phyloP scores from a whole-genome alignment of 2,329 filamentous ascomycete genomes.

The Sordariomycetes sp. region DNA sequence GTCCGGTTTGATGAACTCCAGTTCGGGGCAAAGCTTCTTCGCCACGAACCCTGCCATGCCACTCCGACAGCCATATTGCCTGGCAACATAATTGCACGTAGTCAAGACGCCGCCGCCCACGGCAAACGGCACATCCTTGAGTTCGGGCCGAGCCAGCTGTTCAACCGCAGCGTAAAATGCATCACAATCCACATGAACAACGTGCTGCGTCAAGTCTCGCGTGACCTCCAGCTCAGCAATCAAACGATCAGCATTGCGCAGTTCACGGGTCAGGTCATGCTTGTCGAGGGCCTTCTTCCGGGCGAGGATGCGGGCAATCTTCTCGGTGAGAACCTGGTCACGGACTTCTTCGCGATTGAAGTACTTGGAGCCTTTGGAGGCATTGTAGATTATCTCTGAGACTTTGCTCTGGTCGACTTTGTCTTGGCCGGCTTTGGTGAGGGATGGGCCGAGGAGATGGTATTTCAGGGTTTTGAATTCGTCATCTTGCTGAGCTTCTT shows the following conservation, averaged over 20 bases:
- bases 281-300: slow-evolving; percentile 70
- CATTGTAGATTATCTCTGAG: slow-evolving; percentile 93
- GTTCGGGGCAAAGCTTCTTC: slow-evolving; percentile 81
- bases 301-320: slow-evolving; percentile 70
- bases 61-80: slow-evolving; percentile 82
- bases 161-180: slow-evolving; percentile 97
- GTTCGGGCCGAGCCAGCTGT: slow-evolving; percentile 71
- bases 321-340: slow-evolving; percentile 74
- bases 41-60: slow-evolving; percentile 97
- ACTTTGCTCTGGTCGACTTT: slow-evolving; percentile 89
- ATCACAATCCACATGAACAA: slow-evolving; percentile 94
- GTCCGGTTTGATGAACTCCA: slow-evolving; percentile 75
- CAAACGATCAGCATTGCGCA: slow-evolving; percentile 70
- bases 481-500: slow-evolving; percentile 23
- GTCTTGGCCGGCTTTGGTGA: slow-evolving; percentile 91
- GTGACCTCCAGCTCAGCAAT: slow-evolving; percentile 69
- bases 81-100: slow-evolving; percentile 77
- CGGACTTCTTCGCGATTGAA: slow-evolving; percentile 84
- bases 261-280: slow-evolving; percentile 62
- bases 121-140: slow-evolving; percentile 81
- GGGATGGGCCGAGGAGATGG: slow-evolving; percentile 76
- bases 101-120: slow-evolving; percentile 64
- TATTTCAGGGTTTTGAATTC: slow-evolving; percentile 66
- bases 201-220: slow-evolving; percentile 72
- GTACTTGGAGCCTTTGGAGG: slow-evolving; percentile 92